Evolutionary conservation across 1,139 yeast genomes (phyloP).

Genomic region (Debaryomyces fabryi): DNA sequence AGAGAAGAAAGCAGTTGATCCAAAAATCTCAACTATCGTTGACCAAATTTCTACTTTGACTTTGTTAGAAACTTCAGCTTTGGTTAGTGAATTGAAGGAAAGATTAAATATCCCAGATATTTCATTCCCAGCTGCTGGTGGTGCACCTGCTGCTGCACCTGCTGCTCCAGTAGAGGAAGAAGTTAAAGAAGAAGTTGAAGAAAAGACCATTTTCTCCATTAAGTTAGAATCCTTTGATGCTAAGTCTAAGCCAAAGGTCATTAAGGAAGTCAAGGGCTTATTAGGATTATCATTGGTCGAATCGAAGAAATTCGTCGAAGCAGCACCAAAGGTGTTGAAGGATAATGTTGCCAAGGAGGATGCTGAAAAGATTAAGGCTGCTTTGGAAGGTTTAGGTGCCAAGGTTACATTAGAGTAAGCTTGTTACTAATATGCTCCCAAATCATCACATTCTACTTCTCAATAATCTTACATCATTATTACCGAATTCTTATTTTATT

Average conservation of each 20-base stretch:
- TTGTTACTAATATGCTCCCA: background rate
- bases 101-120: conserved; percentile 92
- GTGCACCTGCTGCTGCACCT: conserved; percentile 70
- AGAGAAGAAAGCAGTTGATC: conserved; percentile 64
- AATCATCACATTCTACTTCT: conserved; percentile 6
- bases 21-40: conserved; percentile 85
- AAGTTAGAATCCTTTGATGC: conserved; percentile 94
- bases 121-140: conserved; percentile 76
- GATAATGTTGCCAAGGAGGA: conserved; percentile 88
- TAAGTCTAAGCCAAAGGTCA: conserved; percentile 94
- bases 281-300: conserved; percentile 93
- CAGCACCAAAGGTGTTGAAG: conserved; percentile 92
- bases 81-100: conserved; percentile 81
- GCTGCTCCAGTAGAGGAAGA: conserved; percentile 77
- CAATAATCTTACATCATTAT: conserved; percentile 5
- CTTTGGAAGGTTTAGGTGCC: conserved; percentile 94
- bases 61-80: conserved; percentile 83
- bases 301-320: conserved; percentile 95
- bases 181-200: conserved; percentile 80
- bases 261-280: conserved; percentile 92
- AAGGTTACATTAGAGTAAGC: conserved; percentile 81
- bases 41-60: conserved; percentile 89
- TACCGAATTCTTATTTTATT: conserved; percentile 5
- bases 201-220: conserved; percentile 89
- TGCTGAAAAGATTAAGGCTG: conserved; percentile 88